These are phyloP conservation scores for Ustilago vetiveriae DNA, from an alignment of 1,284 basidiomycete genomes.

Conservation along the genomic window DNA sequence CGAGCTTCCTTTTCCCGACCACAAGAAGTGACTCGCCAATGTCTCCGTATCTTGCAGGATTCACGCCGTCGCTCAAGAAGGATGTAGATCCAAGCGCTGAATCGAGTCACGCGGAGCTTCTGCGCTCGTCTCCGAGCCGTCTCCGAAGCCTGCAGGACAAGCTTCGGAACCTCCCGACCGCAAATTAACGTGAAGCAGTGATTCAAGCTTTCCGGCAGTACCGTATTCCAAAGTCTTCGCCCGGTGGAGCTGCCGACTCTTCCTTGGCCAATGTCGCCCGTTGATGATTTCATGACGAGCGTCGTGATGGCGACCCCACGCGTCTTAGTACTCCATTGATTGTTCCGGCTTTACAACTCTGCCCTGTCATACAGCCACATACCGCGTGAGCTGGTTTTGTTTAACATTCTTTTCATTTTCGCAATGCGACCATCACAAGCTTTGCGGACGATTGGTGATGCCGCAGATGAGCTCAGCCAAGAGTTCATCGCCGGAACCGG, in stretches of 20 bases:
- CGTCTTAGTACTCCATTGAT: too few relatives aligned
- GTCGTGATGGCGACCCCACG: too few relatives aligned
- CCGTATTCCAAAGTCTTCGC: background rate
- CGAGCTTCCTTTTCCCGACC: constrained; percentile 10
- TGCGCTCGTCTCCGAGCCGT: background rate
- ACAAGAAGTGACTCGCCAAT: background rate
- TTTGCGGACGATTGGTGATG: constrained; percentile 34
- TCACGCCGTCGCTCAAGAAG: constrained; percentile 1
- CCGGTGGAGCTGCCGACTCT: background rate
- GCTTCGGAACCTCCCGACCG: background rate
- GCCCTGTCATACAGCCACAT: background rate
- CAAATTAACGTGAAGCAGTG: background rate
- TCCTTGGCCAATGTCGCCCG: background rate
- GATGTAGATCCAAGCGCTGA: background rate
- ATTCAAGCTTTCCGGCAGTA: background rate
- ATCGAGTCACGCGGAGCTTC: background rate
- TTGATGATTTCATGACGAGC: too few relatives aligned
- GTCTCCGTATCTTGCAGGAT: constrained; percentile 9
- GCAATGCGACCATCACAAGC: background rate
- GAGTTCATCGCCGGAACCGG: constrained; percentile 44
- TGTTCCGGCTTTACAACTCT: too few relatives aligned
- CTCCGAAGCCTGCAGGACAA: background rate
- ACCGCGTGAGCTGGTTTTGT: background rate
- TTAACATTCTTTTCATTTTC: background rate
- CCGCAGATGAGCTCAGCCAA: constrained; percentile 43